Base-by-base conservation (phyloP, 139 green algal species). In the Haematococcus lacustris region DNA sequence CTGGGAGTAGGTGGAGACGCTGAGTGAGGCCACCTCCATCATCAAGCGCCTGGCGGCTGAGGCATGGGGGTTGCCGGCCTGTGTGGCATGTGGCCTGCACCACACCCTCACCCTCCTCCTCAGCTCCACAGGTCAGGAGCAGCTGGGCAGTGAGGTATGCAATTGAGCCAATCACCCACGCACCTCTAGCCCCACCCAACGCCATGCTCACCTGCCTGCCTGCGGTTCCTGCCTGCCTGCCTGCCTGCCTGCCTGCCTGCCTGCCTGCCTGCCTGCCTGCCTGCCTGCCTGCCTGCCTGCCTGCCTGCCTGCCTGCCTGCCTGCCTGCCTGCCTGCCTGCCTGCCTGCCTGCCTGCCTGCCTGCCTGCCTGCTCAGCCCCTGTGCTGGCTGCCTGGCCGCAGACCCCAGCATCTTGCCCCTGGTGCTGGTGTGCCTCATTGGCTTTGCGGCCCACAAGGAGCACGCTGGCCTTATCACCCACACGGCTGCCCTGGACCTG, bases 391-490 rank as follows among this genome's bases (percentile, higher is more conserved):
- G 30, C 35, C 64, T 70, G 37, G 32, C 23, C 26, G 47, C 80
- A 61, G 82, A 87, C 76, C 76, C 78, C 61, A 65, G 65, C 0
- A 38, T 87, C 23, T 71, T 87, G 71, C 78, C 78, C 32, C 78
- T 82, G 47, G 77, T 83, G 75, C 71, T 87, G 65, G 78, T 84
- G 50, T 73, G 70, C 51, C 75, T 83, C 33, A 84, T 83, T 26
- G 78, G 78, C 38, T 81, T 83, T 75, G 82, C 78, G 28, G 71
- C 68, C 5, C 75, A 79, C 66, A 43, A 70, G 21, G 43, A 76
- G 38, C 70, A 84, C 72, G 74, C 69, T 64, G 28, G 26, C 3
- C 38, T 63, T 13, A 74, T 83, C 30, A 51, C 80, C 0, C 35
- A 39, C 1, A 74, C 67, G 25, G 64, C 68, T 1, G 51, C 43